Conservation (phyloP, 176 grass and related monocot species). For the Aegilops speltoides region DNA sequence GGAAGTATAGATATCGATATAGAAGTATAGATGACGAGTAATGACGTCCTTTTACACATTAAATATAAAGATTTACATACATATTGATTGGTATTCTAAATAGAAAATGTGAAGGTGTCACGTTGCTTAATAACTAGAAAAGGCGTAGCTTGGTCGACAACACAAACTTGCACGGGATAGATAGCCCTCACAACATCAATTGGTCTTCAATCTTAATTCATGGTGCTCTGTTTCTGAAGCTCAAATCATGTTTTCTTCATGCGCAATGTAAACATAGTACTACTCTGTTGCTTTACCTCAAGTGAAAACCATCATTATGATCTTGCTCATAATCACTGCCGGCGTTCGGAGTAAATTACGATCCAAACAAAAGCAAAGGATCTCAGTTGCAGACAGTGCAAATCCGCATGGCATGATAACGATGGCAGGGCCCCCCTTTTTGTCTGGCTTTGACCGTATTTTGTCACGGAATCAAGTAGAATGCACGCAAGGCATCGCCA, state of each 20-base stretch:
- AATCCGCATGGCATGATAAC: slow-evolving; percentile 2
- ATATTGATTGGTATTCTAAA: background rate
- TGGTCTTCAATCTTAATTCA: slow-evolving; percentile 9
- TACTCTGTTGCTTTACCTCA: background rate
- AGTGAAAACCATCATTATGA: slow-evolving; percentile 28
- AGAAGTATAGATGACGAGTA: no score
- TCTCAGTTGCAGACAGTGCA: background rate
- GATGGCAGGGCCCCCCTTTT: background rate
- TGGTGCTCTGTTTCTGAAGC: slow-evolving; percentile 9
- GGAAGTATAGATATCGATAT: no score
- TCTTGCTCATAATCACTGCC: slow-evolving; percentile 17
- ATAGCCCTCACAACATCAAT: background rate
- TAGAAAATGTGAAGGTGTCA: background rate
- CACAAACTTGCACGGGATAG: slow-evolving; percentile 14
- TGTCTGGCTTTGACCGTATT: slow-evolving; percentile 22
- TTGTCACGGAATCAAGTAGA: background rate
- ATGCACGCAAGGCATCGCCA: slow-evolving; percentile 17
- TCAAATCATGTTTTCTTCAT: slow-evolving; percentile 27
- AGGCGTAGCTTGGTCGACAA: slow-evolving; percentile 19
- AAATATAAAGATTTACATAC: background rate
- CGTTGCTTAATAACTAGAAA: background rate
- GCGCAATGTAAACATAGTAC: background rate
- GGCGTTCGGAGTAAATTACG: slow-evolving; percentile 12
- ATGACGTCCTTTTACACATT: background rate
- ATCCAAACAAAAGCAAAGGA: slow-evolving; percentile 28